A percentile compares a stretch with the other conserved stretches of the same genome.
phyloP scores from a whole-genome alignment of 2,329 filamentous ascomycete species.

The Colletotrichum paranaense region DNA sequence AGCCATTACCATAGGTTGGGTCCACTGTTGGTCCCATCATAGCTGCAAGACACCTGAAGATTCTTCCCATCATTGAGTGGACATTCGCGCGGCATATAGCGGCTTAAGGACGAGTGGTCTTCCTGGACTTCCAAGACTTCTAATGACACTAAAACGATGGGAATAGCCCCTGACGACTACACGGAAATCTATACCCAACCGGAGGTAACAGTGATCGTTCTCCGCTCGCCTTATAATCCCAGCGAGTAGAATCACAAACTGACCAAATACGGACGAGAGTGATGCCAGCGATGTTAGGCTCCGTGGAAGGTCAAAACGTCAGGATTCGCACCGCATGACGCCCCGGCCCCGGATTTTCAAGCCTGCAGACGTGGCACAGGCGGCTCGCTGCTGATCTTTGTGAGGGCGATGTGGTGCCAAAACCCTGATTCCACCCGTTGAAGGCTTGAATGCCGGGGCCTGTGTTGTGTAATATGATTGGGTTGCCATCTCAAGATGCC shows the following conservation, averaged over 20 bases:
- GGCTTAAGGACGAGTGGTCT: neutral
- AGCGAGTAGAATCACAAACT: neutral
- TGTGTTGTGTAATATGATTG: neutral
- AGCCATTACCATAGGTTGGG: neutral
- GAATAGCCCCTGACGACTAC: neutral
- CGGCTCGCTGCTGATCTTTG: constrained; percentile 4
- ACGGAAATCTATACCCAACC: neutral
- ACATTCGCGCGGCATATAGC: constrained; percentile 5
- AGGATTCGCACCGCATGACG: constrained; percentile 20
- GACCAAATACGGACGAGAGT: neutral
- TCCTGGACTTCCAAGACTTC: neutral
- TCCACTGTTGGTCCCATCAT: neutral
- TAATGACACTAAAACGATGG: neutral
- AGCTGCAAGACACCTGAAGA: neutral
- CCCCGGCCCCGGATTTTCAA: constrained; percentile 22
- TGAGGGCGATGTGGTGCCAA: neutral
- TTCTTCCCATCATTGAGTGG: neutral
- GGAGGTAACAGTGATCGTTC: neutral
- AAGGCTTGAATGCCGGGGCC: neutral
- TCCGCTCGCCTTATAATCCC: neutral
- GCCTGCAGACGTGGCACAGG: constrained; percentile 16
- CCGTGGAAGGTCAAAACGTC: neutral
- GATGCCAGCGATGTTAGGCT: constrained; percentile 7
- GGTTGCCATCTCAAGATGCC: neutral
- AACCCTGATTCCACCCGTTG: neutral